phyloP scores from a whole-genome alignment of 2,329 filamentous ascomycete genomes.

The Helicocarpus griseus region DNA sequence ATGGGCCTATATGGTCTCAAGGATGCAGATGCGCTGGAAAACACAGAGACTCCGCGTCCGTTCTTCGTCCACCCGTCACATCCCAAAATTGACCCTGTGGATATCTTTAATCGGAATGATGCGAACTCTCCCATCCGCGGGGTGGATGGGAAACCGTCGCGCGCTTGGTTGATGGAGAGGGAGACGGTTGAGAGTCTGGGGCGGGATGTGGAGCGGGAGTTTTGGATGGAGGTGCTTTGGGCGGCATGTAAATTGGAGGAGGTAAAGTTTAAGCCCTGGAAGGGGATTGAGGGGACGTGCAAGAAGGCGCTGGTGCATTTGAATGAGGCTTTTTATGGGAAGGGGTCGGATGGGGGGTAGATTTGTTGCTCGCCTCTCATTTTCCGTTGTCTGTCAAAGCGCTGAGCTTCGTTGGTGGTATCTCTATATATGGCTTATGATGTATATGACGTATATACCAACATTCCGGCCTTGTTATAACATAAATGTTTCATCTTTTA shows the following conservation, averaged over 20 bases:
- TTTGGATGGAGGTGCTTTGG: constrained; percentile 31
- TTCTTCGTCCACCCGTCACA: constrained; percentile 34
- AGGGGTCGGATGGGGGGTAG: too few relatives aligned
- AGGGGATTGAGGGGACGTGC: constrained; percentile 24
- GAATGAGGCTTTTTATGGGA: constrained; percentile 24
- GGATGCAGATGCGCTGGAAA: constrained; percentile 17
- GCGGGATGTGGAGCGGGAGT: constrained; percentile 24
- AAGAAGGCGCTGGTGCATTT: constrained; percentile 25
- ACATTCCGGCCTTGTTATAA: too few relatives aligned
- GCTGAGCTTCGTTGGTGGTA: too few relatives aligned
- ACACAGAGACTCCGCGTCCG: constrained; percentile 8
- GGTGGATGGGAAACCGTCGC: constrained; percentile 22
- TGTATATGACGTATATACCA: too few relatives aligned
- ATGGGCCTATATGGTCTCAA: constrained; percentile 19
- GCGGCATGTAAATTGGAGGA: constrained; percentile 29
- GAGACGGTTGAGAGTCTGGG: constrained; percentile 1
- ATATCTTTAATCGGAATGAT: constrained; percentile 24
- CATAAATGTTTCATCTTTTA: too few relatives aligned
- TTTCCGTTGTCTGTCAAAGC: too few relatives aligned
- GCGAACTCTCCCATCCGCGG: constrained; percentile 25
- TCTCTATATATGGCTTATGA: too few relatives aligned
- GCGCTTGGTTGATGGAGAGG: constrained; percentile 18
- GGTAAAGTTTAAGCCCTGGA: constrained; percentile 23
- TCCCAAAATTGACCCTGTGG: constrained; percentile 32
- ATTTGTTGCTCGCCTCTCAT: too few relatives aligned